Evolutionary conservation across 140 eudicot species (phyloP).

Genomic region (Senecio squalidus): DNA sequence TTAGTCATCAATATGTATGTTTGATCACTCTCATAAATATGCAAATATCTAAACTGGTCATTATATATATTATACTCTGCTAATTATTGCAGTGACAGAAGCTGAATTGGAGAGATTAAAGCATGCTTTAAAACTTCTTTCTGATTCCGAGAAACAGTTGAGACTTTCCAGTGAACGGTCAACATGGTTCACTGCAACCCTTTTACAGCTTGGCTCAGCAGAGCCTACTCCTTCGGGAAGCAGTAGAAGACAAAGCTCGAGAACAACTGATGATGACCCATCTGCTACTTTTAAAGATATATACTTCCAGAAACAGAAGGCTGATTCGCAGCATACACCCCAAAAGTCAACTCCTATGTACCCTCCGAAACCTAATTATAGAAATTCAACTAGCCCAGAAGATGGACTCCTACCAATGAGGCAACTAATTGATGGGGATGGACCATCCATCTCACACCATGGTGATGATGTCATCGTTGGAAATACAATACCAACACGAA

Average conservation of each 20-base stretch:
- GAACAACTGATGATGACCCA: constrained; percentile 69
- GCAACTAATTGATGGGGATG: constrained; percentile 28
- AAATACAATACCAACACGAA: constrained; percentile 16
- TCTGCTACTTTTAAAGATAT: constrained; percentile 55
- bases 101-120: constrained; percentile 70
- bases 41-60: background rate
- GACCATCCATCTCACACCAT: constrained; percentile 32
- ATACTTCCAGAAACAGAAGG: constrained; percentile 37
- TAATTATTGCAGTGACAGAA: constrained; percentile 51
- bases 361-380: constrained; percentile 26
- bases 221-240: constrained; percentile 76
- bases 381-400: constrained; percentile 39
- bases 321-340: constrained; percentile 35
- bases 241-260: constrained; percentile 71
- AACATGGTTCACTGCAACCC: constrained; percentile 93
- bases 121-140: constrained; percentile 83
- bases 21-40: background rate
- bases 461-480: constrained; percentile 31
- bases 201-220: constrained; percentile 81
- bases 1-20: background rate
- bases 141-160: constrained; percentile 88
- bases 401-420: constrained; percentile 30
- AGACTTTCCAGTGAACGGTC: constrained; percentile 90
- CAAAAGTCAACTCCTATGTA: constrained; percentile 47
- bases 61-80: background rate